A percentile compares a stretch with the other conserved stretches of the same genome.
phyloP scores from a whole-genome alignment of 805 yeast genomes.

The Clavispora carvajalis region DNA sequence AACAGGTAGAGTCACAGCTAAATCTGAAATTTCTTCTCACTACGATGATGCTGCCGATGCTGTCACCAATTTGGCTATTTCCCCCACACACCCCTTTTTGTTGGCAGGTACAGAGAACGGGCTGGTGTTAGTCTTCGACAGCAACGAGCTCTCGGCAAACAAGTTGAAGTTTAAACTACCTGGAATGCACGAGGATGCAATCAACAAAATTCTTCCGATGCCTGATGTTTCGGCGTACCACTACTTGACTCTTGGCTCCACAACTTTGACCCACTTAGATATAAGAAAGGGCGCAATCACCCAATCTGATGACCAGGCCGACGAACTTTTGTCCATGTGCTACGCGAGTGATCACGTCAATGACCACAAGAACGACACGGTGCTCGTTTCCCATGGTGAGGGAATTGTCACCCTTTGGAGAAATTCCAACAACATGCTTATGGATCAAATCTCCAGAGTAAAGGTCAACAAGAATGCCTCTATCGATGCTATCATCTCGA shows the following conservation, averaged over 20 bases:
- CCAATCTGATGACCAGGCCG: slow-evolving; percentile 86
- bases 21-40: slow-evolving; percentile 24
- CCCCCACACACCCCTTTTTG: slow-evolving; percentile 44
- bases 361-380: slow-evolving; percentile 50
- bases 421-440: slow-evolving; percentile 57
- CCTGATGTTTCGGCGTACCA: slow-evolving; percentile 71
- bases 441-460: slow-evolving; percentile 77
- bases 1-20: slow-evolving; percentile 72
- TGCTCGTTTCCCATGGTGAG: slow-evolving; percentile 84
- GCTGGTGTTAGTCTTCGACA: slow-evolving; percentile 56
- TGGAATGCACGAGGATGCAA: slow-evolving; percentile 68
- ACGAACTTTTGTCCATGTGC: slow-evolving; percentile 76
- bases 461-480: slow-evolving; percentile 65
- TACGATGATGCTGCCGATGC: slow-evolving; percentile 23
- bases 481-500: slow-evolving; percentile 62
- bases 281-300: slow-evolving; percentile 62
- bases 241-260: slow-evolving; percentile 74
- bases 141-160: slow-evolving; percentile 42
- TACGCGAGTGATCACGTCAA: slow-evolving; percentile 49
- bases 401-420: slow-evolving; percentile 89
- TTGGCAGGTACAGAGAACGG: slow-evolving; percentile 70
- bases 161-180: slow-evolving; percentile 41
- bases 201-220: slow-evolving; percentile 69
- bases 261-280: slow-evolving; percentile 75
- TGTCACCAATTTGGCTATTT: slow-evolving; percentile 40